phyloP scores from a whole-genome alignment of 805 yeast genomes.

The Saccharomycopsis fodiens region DNA sequence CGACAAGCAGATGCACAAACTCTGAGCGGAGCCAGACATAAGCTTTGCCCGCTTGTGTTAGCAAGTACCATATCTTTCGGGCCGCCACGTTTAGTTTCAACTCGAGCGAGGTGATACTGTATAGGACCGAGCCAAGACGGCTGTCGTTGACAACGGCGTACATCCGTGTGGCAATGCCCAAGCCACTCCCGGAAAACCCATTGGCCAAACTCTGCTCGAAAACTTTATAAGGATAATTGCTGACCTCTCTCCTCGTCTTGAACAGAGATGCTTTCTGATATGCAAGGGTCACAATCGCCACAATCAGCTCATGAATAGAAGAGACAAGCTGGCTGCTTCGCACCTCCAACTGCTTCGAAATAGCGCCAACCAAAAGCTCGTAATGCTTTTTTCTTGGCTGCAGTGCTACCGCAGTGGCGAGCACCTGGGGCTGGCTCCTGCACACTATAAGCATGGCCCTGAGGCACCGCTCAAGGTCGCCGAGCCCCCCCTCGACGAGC shows the following conservation, averaged over 20 bases:
- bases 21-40: background rate
- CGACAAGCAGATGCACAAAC: slow-evolving; percentile 3
- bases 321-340: background rate
- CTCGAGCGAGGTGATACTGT: slow-evolving; percentile 9
- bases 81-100: slow-evolving; percentile 5
- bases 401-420: background rate
- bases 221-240: no score
- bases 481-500: slow-evolving; percentile 13
- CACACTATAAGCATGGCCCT: slow-evolving; percentile 11
- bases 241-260: background rate
- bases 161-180: slow-evolving; percentile 1
- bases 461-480: slow-evolving; percentile 8
- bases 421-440: slow-evolving; percentile 8
- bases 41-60: background rate
- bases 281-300: slow-evolving; percentile 3
- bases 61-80: slow-evolving; percentile 17
- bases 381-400: background rate
- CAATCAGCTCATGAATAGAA: background rate
- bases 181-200: background rate
- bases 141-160: slow-evolving; percentile 2
- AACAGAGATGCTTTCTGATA: slow-evolving; percentile 4
- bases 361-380: background rate
- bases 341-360: slow-evolving; percentile 10
- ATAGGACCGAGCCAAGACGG: background rate
- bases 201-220: background rate